Base-by-base conservation (phyloP, 352 stramenopile genomes). In the Phytophthora pistaciae region DNA sequence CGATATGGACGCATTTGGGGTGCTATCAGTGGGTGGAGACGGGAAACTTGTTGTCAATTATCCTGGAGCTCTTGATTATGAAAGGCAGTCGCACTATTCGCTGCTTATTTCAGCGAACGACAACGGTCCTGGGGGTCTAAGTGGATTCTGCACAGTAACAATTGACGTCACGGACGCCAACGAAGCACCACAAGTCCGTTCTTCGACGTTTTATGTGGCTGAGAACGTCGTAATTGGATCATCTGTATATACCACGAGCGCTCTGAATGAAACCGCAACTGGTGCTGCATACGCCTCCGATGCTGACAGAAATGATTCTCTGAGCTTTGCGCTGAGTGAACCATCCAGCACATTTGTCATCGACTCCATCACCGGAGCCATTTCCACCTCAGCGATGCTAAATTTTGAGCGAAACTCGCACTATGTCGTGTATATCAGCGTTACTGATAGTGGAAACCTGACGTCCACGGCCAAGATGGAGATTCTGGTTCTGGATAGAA, bases 61-160 rank as follows among this genome's bases (percentile, higher is more conserved):
- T 29, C 60, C 56, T 1, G 27, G 42, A n/a, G 70, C 72, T 3
- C 69, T 91, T 0, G 77, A 91, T 67, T 90, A 74, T 70, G 83
- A 91, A 53, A 56, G 62, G 4, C 77, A 80, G 42, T 25, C 25
- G 13, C 31, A 20, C 0, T 91, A 75, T 44, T 66, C n/a, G 2
- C 25, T 78, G 13, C 10, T 70, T 23, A 44, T 78, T 20, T 31
- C 55, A 40, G 71, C 62, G 36, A 72, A 52, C 3, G 66, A 78
- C 36, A 75, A 54, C 8, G 59, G 33, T 1, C 10, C 46, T 25
- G 60, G 48, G 21, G 33, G 58, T 20, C 64, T 78, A 29, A 53
- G 18, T 3, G 46, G 14, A 16, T 78, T 69, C 46, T 36, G 40
- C 16, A 61, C 60, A 8, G 62, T 72, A 14, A 46, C 16, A 2